Evolutionary conservation across 129 eudicot species (phyloP), one percentile per base, ranked within the genome.

Genomic region (Flaveria robusta): DNA sequence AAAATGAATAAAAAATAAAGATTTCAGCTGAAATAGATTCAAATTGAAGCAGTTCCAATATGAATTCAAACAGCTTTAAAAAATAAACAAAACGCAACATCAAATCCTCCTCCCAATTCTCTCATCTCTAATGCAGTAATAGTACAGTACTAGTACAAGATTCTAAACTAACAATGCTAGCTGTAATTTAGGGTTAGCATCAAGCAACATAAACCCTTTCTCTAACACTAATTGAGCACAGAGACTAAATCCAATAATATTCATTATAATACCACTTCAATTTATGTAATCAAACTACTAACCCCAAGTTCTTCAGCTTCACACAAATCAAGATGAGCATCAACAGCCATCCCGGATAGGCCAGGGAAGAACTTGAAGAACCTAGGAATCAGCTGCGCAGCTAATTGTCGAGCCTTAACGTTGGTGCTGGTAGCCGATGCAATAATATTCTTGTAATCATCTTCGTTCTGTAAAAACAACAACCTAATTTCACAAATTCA

Each of bases 251-350:
- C 66, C 66, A 59, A 24, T 10, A 5, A 3, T 12, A 59, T 10
- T 24, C n/a, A 4, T 2, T 5, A 23, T 22, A 1, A 12, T 2
- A 23, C 15, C 37, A 60, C 3, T 1, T 60, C n/a, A 60, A 12
- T 12, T 9, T 2, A 59, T 5, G 39, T 24, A 59, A 59, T 4
- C 0, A 59, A 34, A 59, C 19, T 0, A 78, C 96, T 80, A 29
- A 93, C 98, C 97, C 92, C 98, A n/a, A 93, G 92, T 19, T 93
- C 98, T 27, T 93, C 97, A 7, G 90, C 98, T 80, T 93, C 98
- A 51, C 98, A 93, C 77, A 93, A 87, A 90, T 93, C 96, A 6
- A 88, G 86, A 74, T 93, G 98, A 23, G 92, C 90, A 77, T 93
- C 95, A 1, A 90, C 89, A 2, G 96, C 97, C 4, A 74, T 46